Conservation (phyloP, 2,329 filamentous ascomycete genomes). For the Fusarium armeniacum region DNA sequence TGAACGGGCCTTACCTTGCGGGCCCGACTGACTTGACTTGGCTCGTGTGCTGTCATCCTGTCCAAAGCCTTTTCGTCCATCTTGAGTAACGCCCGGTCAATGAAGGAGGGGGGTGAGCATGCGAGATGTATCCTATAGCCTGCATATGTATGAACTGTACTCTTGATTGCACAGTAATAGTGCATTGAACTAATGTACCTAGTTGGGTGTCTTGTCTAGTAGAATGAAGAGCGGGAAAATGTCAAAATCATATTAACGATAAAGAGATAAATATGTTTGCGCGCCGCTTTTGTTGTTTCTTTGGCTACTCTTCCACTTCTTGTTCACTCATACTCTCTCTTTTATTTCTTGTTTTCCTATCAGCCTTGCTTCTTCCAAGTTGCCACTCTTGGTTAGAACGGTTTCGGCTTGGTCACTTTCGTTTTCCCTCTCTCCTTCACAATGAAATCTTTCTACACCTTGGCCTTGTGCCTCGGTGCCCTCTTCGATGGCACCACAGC, state of each 20-base stretch:
- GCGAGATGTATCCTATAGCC: constrained; percentile 6
- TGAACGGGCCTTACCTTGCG: constrained; percentile 21
- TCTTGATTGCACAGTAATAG: neutral
- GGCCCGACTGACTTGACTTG: constrained; percentile 1
- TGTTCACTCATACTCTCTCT: constrained; percentile 13
- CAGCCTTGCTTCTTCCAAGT: constrained; percentile 11
- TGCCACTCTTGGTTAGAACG: constrained; percentile 20
- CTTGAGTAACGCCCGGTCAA: constrained; percentile 22
- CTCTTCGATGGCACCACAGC: constrained; percentile 18
- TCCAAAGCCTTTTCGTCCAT: constrained; percentile 8
- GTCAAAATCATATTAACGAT: neutral
- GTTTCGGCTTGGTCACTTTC: neutral
- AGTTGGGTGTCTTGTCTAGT: constrained; percentile 4
- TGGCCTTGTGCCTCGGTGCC: constrained; percentile 26
- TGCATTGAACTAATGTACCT: constrained; percentile 6
- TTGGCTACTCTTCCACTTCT: constrained; percentile 14
- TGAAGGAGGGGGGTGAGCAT: constrained; percentile 9
- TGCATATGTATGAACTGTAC: constrained; percentile 8
- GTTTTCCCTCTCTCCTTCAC: neutral
- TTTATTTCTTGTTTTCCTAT: neutral
- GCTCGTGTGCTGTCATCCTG: constrained; percentile 19
- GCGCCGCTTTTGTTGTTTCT: neutral
- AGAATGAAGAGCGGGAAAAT: neutral
- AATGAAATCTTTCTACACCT: constrained; percentile 20
- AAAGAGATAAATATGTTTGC: constrained; percentile 30